Evolutionary conservation across 116 monocot species (phyloP).

Genomic region (Posidonia oceanica): DNA sequence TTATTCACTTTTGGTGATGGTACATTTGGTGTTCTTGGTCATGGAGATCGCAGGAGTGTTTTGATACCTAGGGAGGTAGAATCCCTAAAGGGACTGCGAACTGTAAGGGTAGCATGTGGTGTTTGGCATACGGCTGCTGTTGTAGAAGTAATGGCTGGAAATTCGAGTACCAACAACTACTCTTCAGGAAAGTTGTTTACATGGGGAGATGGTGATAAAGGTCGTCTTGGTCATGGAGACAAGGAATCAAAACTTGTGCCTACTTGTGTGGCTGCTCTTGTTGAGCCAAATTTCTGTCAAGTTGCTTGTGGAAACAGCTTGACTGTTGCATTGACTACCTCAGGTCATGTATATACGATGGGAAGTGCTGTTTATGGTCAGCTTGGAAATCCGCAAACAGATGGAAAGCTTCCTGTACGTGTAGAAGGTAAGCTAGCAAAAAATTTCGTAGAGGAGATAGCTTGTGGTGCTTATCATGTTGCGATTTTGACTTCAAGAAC

Average conservation of each 20-base stretch:
- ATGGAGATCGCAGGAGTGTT: conserved; percentile 62
- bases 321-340: conserved; percentile 82
- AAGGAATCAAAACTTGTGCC: conserved; percentile 78
- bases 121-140: conserved; percentile 99
- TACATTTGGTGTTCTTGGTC: conserved; percentile 94
- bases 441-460: conserved; percentile 83
- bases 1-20: conserved; percentile 98
- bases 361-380: conserved; percentile 93
- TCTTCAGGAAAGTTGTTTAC: conserved; percentile 91
- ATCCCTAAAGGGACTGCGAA: conserved; percentile 76
- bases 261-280: conserved; percentile 83
- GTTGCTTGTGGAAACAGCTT: conserved; percentile 93
- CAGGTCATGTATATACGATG: conserved; percentile 91
- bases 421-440: conserved; percentile 80
- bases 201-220: conserved; percentile 98
- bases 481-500: conserved; percentile 88
- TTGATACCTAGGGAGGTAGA: conserved; percentile 78
- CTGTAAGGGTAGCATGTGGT: conserved; percentile 83
- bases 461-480: conserved; percentile 94
- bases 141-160: conserved; percentile 82
- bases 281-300: conserved; percentile 86
- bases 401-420: conserved; percentile 68
- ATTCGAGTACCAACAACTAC: conserved; percentile 68
- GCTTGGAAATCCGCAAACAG: conserved; percentile 79
- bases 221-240: conserved; percentile 84